phyloP scores from a whole-genome alignment of 1,284 basidiomycete species.

The Cutaneotrichosporon sp. region DNA sequence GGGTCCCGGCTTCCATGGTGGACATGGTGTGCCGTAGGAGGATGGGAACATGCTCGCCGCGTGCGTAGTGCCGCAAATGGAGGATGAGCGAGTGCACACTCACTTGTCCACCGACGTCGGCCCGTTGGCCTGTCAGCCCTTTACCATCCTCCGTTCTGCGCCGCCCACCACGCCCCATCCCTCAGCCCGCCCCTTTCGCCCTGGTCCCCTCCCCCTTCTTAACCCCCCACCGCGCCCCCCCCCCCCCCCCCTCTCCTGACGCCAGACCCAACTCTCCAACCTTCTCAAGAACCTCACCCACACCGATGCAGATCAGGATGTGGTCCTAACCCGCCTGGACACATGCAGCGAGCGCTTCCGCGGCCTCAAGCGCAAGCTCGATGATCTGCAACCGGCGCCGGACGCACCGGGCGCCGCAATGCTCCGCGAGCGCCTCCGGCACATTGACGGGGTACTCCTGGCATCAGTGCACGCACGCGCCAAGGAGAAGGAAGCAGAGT shows the following conservation, averaged over 20 bases:
- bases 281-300: slow-evolving; percentile 30
- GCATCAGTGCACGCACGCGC: slow-evolving; percentile 6
- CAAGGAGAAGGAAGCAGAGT: slow-evolving; percentile 5
- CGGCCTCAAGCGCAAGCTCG: slow-evolving; percentile 53
- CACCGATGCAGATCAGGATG: slow-evolving; percentile 23
- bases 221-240: neutral
- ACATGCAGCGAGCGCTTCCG: slow-evolving; percentile 41
- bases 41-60: too few relatives aligned
- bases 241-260: slow-evolving; percentile 1
- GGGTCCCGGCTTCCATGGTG: too few relatives aligned
- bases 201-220: too few relatives aligned
- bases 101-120: too few relatives aligned
- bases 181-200: neutral
- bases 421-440: slow-evolving; percentile 21
- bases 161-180: too few relatives aligned
- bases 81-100: too few relatives aligned
- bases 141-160: too few relatives aligned
- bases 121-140: too few relatives aligned
- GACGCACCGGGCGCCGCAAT: slow-evolving; percentile 8
- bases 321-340: slow-evolving; percentile 36
- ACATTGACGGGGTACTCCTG: slow-evolving; percentile 22
- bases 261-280: slow-evolving; percentile 24
- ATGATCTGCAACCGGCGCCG: slow-evolving; percentile 24
- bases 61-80: too few relatives aligned
- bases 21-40: too few relatives aligned